phyloP scores from a whole-genome alignment of 495 filamentous ascomycete genomes.

The Hypoxylon fuscum region DNA sequence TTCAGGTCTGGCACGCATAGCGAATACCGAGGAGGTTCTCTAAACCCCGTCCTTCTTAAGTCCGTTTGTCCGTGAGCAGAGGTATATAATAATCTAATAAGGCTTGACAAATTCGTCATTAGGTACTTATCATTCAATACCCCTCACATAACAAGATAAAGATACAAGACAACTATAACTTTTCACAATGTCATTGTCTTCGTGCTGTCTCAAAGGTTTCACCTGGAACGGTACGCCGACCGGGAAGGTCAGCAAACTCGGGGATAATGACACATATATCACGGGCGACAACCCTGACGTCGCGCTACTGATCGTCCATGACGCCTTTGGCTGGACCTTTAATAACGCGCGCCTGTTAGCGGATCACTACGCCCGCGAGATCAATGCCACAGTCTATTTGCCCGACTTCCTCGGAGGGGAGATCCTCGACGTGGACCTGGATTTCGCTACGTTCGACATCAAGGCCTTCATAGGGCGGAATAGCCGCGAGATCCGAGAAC shows the following conservation, averaged over 20 bases:
- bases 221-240: conserved; percentile 58
- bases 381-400: conserved; percentile 61
- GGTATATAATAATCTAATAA: too few relatives aligned
- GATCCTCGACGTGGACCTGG: conserved; percentile 42
- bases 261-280: conserved; percentile 51
- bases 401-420: conserved; percentile 65
- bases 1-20: too few relatives aligned
- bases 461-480: conserved; percentile 48
- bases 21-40: too few relatives aligned
- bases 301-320: conserved; percentile 65
- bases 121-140: too few relatives aligned
- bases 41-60: too few relatives aligned
- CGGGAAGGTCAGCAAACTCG: conserved; percentile 51
- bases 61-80: too few relatives aligned
- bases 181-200: conserved; percentile 31
- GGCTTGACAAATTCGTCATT: too few relatives aligned
- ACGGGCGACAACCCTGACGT: conserved; percentile 54
- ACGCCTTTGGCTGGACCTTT: conserved; percentile 68
- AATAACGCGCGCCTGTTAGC: conserved; percentile 65
- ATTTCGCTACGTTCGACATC: conserved; percentile 53
- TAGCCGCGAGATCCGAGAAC: conserved; percentile 57
- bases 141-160: too few relatives aligned
- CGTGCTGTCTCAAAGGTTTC: conserved; percentile 54
- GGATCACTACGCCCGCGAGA: conserved; percentile 64
- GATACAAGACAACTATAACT: not conserved